These are phyloP conservation scores for Candida sp. DNA, from an alignment of 1,139 yeast genomes.

Conservation along the genomic window DNA sequence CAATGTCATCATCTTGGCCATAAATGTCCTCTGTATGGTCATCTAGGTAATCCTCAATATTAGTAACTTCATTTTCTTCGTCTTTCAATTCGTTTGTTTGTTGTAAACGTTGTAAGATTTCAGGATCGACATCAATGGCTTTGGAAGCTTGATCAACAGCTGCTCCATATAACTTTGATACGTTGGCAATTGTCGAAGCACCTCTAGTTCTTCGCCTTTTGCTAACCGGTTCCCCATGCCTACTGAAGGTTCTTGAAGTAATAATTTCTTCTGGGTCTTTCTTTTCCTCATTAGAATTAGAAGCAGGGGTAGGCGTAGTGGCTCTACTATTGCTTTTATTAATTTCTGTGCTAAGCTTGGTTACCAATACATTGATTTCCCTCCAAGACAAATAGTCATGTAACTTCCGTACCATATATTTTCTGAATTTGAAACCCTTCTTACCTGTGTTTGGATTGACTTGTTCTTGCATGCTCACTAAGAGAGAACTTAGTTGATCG, in stretches of 20 bases:
- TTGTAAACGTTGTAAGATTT: conserved; percentile 13
- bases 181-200: conserved; percentile 62
- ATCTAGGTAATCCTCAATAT: conserved; percentile 1
- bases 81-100: conserved; percentile 22
- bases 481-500: conserved; percentile 49
- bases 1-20: conserved; percentile 12
- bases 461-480: conserved; percentile 36
- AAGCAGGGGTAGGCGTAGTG: background rate
- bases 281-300: conserved; percentile 12
- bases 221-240: conserved; percentile 39
- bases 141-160: conserved; percentile 27
- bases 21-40: background rate
- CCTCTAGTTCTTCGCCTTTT: conserved; percentile 85
- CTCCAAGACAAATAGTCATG: conserved; percentile 54
- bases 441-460: conserved; percentile 19
- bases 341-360: conserved; percentile 21
- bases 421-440: conserved; percentile 33
- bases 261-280: conserved; percentile 23
- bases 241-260: conserved; percentile 49
- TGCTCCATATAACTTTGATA: conserved; percentile 37
- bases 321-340: conserved; percentile 12
- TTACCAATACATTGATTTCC: conserved; percentile 32
- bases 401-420: conserved; percentile 51
- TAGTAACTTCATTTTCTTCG: conserved; percentile 13
- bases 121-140: conserved; percentile 27